phyloP scores from a whole-genome alignment of 2,329 filamentous ascomycete genomes.

The Grosmannia huntii region DNA sequence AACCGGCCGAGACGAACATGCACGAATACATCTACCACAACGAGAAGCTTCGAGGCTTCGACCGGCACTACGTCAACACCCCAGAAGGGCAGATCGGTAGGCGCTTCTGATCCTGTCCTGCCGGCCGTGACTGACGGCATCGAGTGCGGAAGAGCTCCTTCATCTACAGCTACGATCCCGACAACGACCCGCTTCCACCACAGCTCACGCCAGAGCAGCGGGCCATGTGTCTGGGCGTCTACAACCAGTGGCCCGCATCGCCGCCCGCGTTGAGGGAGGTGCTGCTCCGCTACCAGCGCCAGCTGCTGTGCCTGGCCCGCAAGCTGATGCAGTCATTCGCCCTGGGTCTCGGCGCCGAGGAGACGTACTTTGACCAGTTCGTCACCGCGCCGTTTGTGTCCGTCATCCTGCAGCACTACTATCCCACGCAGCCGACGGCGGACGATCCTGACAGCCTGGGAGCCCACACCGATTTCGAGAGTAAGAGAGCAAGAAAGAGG shows the following conservation, averaged over 20 bases:
- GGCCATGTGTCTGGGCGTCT: conserved; percentile 1
- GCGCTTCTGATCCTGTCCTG: not conserved
- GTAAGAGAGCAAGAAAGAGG: not conserved
- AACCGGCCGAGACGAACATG: conserved; percentile 22
- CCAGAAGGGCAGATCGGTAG: not conserved
- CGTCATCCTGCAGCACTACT: conserved; percentile 7
- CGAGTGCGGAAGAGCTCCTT: conserved; percentile 10
- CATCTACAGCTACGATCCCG: conserved; percentile 10
- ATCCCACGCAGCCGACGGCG: not conserved
- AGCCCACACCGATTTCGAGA: conserved; percentile 9
- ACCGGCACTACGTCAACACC: conserved; percentile 2
- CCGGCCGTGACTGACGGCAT: not conserved
- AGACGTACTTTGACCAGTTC: conserved; percentile 6
- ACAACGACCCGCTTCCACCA: conserved; percentile 4
- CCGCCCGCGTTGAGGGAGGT: conserved; percentile 1
- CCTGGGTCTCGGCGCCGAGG: conserved; percentile 4
- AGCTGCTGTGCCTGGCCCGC: conserved; percentile 2
- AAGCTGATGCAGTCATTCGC: conserved; percentile 6
- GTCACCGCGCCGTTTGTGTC: conserved; percentile 7
- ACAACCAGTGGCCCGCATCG: conserved; percentile 6
- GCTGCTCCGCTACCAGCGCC: conserved; percentile 1
- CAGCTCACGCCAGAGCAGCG: conserved; percentile 6
- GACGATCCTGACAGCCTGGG: conserved; percentile 7
- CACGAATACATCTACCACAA: conserved; percentile 6
- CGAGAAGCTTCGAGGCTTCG: conserved; percentile 5